Conservation (phyloP, 495 filamentous ascomycete species). For the Lasiosphaeria miniovina region DNA sequence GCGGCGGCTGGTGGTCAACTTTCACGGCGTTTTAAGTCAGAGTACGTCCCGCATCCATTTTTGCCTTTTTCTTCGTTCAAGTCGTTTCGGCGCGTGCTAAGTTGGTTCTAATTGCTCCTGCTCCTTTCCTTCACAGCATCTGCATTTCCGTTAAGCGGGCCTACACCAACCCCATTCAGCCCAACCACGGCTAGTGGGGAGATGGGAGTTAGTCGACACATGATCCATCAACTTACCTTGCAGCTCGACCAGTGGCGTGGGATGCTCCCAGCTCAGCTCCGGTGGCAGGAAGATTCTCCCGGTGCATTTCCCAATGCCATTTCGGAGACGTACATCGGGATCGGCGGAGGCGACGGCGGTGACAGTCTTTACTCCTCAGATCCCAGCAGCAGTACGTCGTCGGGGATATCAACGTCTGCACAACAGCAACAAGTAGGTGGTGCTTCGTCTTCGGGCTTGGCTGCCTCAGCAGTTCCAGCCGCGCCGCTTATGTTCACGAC, state of each 20-base stretch:
- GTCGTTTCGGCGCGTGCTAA: not conserved
- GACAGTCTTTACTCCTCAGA: conserved; percentile 14
- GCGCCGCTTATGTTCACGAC: conserved; percentile 46
- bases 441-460: not conserved
- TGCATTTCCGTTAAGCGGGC: conserved; percentile 1
- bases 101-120: not conserved
- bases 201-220: conserved; percentile 20
- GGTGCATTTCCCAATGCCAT: conserved; percentile 36
- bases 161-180: conserved; percentile 8
- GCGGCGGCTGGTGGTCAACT: conserved; percentile 47
- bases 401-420: conserved; percentile 3
- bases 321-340: conserved; percentile 21
- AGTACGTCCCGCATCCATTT: conserved; percentile 30
- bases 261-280: conserved; percentile 49
- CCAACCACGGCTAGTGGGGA: not conserved
- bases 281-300: conserved; percentile 53
- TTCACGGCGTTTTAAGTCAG: conserved; percentile 49
- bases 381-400: conserved; percentile 15
- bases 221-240: conserved; percentile 46
- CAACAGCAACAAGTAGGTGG: too few relatives aligned
- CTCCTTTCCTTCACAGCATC: not conserved
- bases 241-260: conserved; percentile 55
- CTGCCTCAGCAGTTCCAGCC: not conserved
- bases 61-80: not conserved
- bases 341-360: not conserved